Percentiles rank a stretch among this genome's conserved stretches.
phyloP scores from a whole-genome alignment of 1,139 yeast genomes.

The Saccharomycopsis crataegensis region DNA sequence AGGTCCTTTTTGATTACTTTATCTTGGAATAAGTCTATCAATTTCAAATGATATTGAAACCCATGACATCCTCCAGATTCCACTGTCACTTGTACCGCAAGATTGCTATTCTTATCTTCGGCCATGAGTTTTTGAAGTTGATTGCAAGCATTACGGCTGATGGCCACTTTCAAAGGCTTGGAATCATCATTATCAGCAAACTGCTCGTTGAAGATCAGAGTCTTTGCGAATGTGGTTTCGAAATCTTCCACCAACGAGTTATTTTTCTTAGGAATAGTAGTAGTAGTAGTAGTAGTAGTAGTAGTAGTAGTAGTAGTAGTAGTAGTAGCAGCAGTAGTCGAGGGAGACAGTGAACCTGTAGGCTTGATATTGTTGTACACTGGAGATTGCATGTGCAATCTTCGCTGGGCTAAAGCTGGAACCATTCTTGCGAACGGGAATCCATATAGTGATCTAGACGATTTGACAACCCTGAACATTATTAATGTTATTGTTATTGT shows the following conservation, averaged over 20 bases:
- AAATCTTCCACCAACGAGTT: constrained; percentile 14
- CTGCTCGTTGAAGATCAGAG: constrained; percentile 11
- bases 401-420: too few relatives aligned
- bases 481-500: too few relatives aligned
- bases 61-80: constrained; percentile 99
- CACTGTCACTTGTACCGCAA: constrained; percentile 71
- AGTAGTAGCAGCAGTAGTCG: too few relatives aligned
- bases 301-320: not conserved
- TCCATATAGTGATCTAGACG: too few relatives aligned
- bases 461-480: too few relatives aligned
- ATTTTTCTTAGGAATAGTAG: not conserved
- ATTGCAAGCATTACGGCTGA: constrained; percentile 40
- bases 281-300: too few relatives aligned
- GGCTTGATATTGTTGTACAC: too few relatives aligned
- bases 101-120: constrained; percentile 49
- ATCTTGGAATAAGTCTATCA: constrained; percentile 37
- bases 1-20: constrained; percentile 28
- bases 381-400: too few relatives aligned
- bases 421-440: too few relatives aligned
- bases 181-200: not conserved
- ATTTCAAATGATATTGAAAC: constrained; percentile 74
- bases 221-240: constrained; percentile 11
- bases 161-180: constrained; percentile 27
- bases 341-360: too few relatives aligned
- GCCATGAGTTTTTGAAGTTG: constrained; percentile 51